These are phyloP conservation scores for Salix viminalis DNA, from an alignment of 345 rosid genomes.

Conservation along the genomic window DNA sequence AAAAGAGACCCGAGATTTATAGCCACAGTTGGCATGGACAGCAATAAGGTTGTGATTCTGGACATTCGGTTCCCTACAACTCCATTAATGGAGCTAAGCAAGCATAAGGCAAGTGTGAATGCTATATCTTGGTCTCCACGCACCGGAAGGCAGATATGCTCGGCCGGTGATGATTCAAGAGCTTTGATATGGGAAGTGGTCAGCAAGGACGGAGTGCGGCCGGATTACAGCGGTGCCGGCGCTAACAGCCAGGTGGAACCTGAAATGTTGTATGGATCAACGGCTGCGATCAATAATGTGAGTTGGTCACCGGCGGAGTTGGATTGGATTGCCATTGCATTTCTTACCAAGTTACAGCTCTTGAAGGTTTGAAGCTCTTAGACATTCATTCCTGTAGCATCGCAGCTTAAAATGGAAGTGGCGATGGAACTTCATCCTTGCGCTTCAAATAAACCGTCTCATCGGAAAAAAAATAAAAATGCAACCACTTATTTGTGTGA, in stretches of 20 bases:
- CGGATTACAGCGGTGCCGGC: not conserved
- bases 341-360: constrained; percentile 41
- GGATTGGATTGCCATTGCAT: constrained; percentile 43
- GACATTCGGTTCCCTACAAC: constrained; percentile 55
- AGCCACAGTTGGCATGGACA: constrained; percentile 49
- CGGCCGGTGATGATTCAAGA: constrained; percentile 51
- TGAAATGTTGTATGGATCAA: constrained; percentile 42
- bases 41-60: constrained; percentile 41
- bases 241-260: constrained; percentile 29
- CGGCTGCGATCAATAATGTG: constrained; percentile 43
- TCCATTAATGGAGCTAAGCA: constrained; percentile 37
- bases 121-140: constrained; percentile 48
- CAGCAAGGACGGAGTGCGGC: not conserved
- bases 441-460: too few relatives aligned
- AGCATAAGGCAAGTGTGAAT: constrained; percentile 46
- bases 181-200: constrained; percentile 49
- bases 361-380: constrained; percentile 19
- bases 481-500: too few relatives aligned
- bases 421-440: not conserved
- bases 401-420: not conserved
- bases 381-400: not conserved
- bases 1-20: constrained; percentile 50
- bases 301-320: constrained; percentile 48
- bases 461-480: too few relatives aligned
- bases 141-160: constrained; percentile 38